phyloP scores from a whole-genome alignment of 2,329 filamentous ascomycete genomes.

The Exophiala mesophila region DNA sequence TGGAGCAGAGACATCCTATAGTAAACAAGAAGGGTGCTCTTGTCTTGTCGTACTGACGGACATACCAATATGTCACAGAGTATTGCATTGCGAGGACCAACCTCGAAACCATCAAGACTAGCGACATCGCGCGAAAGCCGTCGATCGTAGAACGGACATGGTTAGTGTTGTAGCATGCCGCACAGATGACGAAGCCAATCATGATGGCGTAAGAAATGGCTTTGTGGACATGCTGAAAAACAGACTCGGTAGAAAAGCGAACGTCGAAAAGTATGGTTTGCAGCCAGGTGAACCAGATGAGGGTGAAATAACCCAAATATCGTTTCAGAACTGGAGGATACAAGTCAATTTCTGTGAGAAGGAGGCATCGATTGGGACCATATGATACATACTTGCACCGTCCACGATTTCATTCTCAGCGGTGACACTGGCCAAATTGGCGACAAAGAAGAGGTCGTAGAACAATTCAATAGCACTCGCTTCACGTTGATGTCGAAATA shows the following conservation, averaged over 20 bases:
- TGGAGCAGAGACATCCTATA: constrained; percentile 5
- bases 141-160: constrained; percentile 39
- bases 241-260: constrained; percentile 59
- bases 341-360: constrained; percentile 5
- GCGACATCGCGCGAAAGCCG: constrained; percentile 48
- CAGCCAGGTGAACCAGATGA: constrained; percentile 67
- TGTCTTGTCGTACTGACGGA: constrained; percentile 10
- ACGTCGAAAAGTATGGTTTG: constrained; percentile 61
- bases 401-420: constrained; percentile 52
- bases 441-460: constrained; percentile 59
- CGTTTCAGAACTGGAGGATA: constrained; percentile 32
- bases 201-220: constrained; percentile 55
- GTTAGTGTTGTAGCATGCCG: no score
- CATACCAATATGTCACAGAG: constrained; percentile 28
- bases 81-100: constrained; percentile 54
- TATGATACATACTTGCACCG: constrained; percentile 28
- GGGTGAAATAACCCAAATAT: constrained; percentile 51
- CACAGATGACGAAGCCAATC: constrained; percentile 61
- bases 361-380: background rate
- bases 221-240: constrained; percentile 58
- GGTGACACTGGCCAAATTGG: constrained; percentile 61
- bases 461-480: constrained; percentile 55
- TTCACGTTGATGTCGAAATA: constrained; percentile 43
- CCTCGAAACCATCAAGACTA: constrained; percentile 48
- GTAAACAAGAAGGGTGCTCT: constrained; percentile 8